Conservation (phyloP, 108 stramenopile genomes). For the Cylindrotheca closterium region DNA sequence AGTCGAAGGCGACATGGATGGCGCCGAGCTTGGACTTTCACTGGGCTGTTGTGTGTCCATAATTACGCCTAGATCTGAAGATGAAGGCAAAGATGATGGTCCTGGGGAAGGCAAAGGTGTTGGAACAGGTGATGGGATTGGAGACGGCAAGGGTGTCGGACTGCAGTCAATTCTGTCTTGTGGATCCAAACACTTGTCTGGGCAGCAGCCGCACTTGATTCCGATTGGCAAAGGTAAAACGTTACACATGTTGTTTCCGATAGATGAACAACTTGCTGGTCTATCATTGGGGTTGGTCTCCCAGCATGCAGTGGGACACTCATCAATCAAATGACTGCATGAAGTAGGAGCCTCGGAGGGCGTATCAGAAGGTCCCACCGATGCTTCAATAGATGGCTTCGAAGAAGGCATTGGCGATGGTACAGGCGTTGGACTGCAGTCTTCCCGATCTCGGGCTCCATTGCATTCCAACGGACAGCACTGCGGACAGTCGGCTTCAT, state of each 20-base stretch:
- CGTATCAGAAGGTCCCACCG: neutral
- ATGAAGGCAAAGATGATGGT: neutral
- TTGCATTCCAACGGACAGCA: neutral
- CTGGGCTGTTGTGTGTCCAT: too few relatives aligned
- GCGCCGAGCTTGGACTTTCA: too few relatives aligned
- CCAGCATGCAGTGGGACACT: neutral
- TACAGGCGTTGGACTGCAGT: neutral
- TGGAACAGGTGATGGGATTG: slow-evolving; percentile 2
- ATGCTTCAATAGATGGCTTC: neutral
- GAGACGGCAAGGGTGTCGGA: neutral
- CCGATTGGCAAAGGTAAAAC: neutral
- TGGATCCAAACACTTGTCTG: neutral
- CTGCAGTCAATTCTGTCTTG: neutral
- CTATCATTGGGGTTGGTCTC: neutral
- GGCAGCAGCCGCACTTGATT: neutral
- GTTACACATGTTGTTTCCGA: neutral
- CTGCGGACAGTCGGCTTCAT: neutral
- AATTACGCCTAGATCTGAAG: too few relatives aligned
- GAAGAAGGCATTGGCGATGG: neutral
- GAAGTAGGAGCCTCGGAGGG: neutral
- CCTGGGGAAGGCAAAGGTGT: slow-evolving; percentile 1
- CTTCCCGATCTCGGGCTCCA: neutral
- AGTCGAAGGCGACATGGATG: neutral
- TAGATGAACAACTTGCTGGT: neutral
- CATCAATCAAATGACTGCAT: neutral